Base-by-base conservation (phyloP, 345 rosid species). In the Salix brachista region DNA sequence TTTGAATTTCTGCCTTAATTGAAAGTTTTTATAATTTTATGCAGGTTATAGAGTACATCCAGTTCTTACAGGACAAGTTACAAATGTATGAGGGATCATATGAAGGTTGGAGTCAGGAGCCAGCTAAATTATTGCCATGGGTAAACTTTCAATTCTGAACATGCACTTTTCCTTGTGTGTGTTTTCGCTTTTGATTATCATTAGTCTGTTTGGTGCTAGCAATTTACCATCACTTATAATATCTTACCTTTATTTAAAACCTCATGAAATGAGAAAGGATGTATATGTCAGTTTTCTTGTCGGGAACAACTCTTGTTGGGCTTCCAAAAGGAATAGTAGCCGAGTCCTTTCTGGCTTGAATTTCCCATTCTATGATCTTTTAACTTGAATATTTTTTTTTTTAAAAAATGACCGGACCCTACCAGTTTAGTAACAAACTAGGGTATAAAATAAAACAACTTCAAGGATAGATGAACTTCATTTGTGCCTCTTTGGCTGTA, bases 21-120 rank as follows among this genome's bases (percentile, higher is more conserved):
- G 39, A 70, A 44, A 1, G 1, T 50, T 26, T 56, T 25, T 42
- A 5, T n/a, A 13, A 46, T 72, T 19, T 41, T 60, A 9, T 77
- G 76, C 81, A 81, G 84, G 84, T 81, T 23, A 74, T 81, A 81
- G 84, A 78, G 76, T 81, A 81, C 79, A 74, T 81, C 32, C 84
- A 81, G 79, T 81, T 77, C 65, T 67, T 81, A 70, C 81, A 77
- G 68, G 84, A 70, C 58, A 78, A 78, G 50, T 65, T 81, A 36
- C 84, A 74, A 25, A 70, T 73, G 69, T 81, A 77, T 16, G 81
- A 81, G 65, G 79, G 67, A 14, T 11, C 84, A 44, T 78, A 48
- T 68, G 76, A 70, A 39, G 84, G 69, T n/a, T 81, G 78, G 81
- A 70, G 42, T 56, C 84, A 71, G 60, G 81, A 77, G 60, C 73